A percentile compares a stretch with the other conserved stretches of the same genome.
Conservation (phyloP, 768 basidiomycete species). For the Kwoniella mangroviensis region DNA sequence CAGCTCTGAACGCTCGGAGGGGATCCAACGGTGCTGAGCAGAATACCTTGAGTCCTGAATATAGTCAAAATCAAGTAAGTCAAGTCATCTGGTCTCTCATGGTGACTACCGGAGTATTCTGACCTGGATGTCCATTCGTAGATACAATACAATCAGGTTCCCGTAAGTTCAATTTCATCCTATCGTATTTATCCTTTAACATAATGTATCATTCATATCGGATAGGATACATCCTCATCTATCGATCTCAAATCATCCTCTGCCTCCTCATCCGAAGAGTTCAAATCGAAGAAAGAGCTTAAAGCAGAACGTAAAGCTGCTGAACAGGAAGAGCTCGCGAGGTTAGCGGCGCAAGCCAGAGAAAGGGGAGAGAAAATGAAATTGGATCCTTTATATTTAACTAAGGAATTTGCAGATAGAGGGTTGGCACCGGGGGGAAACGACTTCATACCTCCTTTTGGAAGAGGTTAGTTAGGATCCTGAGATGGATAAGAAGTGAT, state of each 20-base stretch:
- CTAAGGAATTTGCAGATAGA: not conserved
- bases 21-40: not conserved
- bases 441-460: not conserved
- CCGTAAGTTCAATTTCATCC: too few relatives aligned
- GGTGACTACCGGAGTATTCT: too few relatives aligned
- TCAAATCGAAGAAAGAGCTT: not conserved
- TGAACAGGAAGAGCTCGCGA: slow-evolving; percentile 3
- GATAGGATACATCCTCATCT: not conserved
- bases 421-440: not conserved
- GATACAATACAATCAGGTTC: too few relatives aligned
- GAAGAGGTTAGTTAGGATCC: too few relatives aligned
- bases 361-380: slow-evolving; percentile 7
- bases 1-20: not conserved
- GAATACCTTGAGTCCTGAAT: not conserved
- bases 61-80: not conserved
- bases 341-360: not conserved
- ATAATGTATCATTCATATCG: too few relatives aligned
- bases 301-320: slow-evolving; percentile 5
- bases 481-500: too few relatives aligned
- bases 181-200: too few relatives aligned
- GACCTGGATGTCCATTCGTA: too few relatives aligned
- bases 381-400: slow-evolving; percentile 6
- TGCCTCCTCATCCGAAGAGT: not conserved
- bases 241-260: not conserved
- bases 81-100: too few relatives aligned